These are phyloP conservation scores for Pythium diclinum DNA, from an alignment of 352 stramenopile species.

Conservation along the genomic window DNA sequence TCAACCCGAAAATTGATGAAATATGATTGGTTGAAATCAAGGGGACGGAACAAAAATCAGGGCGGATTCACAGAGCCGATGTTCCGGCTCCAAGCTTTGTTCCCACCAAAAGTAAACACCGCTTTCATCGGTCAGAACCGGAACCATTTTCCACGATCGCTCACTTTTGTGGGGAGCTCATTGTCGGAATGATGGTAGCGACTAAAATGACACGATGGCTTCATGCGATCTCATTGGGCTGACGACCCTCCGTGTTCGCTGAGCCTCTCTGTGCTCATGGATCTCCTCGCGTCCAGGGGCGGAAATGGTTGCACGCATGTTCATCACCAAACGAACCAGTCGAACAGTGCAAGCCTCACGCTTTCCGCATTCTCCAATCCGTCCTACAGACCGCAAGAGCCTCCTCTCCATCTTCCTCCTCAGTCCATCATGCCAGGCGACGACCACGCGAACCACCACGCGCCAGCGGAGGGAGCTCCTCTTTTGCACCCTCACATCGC, in stretches of 20 bases:
- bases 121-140: background rate
- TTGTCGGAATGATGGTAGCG: constrained; percentile 11
- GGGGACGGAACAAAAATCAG: too few species aligned
- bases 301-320: background rate
- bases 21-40: background rate
- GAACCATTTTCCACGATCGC: background rate
- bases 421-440: constrained; percentile 11
- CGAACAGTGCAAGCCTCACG: background rate
- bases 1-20: too few species aligned
- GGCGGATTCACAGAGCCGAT: too few species aligned
- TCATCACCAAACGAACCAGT: background rate
- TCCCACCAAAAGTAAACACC: background rate
- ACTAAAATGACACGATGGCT: constrained; percentile 14
- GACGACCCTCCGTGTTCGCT: background rate
- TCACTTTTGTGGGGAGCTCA: background rate
- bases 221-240: constrained; percentile 6
- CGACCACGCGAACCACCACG: constrained; percentile 4
- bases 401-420: too few species aligned
- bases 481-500: constrained; percentile 22
- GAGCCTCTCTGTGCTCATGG: too few species aligned
- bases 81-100: background rate
- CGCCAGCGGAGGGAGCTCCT: constrained; percentile 1
- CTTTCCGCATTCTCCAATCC: background rate
- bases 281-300: background rate
- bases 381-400: background rate